Evolutionary conservation across 768 basidiomycete species (phyloP).

Genomic region (Auricularia cornea): DNA sequence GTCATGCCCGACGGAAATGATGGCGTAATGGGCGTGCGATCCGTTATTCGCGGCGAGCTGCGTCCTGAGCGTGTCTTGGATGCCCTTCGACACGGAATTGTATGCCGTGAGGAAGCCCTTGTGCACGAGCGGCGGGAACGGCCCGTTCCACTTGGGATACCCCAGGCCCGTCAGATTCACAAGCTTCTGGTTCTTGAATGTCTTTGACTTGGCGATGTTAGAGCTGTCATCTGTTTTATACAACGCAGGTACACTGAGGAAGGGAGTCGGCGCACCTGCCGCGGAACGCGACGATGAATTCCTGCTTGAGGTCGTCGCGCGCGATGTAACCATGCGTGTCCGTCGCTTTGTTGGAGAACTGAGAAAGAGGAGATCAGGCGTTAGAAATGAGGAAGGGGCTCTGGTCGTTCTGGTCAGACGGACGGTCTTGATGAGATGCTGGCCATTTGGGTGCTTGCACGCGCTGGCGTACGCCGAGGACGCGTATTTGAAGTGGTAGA

Average conservation of each 20-base stretch:
- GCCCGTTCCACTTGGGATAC: neutral
- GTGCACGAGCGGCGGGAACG: slow-evolving; percentile 36
- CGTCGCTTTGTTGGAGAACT: slow-evolving; percentile 36
- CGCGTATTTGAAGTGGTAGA: neutral
- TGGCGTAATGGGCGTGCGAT: neutral
- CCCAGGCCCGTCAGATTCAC: neutral
- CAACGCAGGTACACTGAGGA: neutral
- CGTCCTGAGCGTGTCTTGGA: slow-evolving; percentile 27
- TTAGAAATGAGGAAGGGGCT: neutral
- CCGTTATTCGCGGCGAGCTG: slow-evolving; percentile 21
- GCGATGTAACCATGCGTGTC: slow-evolving; percentile 44
- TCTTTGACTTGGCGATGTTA: neutral
- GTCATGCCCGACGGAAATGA: neutral
- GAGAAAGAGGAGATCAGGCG: neutral
- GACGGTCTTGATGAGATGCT: neutral
- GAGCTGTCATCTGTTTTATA: neutral
- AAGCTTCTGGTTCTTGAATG: neutral
- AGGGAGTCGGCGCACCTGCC: slow-evolving; percentile 26
- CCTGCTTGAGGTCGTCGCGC: slow-evolving; percentile 35
- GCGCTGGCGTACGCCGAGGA: neutral
- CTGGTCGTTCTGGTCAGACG: too few relatives aligned
- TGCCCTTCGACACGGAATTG: slow-evolving; percentile 36
- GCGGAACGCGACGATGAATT: slow-evolving; percentile 41
- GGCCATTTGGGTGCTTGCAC: neutral
- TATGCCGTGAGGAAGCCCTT: slow-evolving; percentile 42